A percentile compares a stretch with the other conserved stretches of the same genome.
These are phyloP conservation scores for Jackrogersella minutella DNA, from an alignment of 495 filamentous ascomycete species.

Conservation along the genomic window DNA sequence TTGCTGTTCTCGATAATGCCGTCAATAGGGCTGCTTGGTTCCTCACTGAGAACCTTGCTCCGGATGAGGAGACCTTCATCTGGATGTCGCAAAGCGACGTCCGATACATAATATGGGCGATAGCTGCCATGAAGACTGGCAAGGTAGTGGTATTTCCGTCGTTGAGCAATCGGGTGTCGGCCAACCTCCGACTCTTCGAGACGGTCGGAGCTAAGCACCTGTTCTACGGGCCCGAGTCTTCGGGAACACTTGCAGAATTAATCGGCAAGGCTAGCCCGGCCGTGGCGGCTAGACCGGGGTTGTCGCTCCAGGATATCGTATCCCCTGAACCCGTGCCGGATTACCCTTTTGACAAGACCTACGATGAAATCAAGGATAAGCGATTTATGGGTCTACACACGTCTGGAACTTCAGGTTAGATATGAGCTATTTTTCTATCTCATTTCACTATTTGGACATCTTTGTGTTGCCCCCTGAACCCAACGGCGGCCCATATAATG, in stretches of 20 bases:
- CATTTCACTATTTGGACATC: neutral
- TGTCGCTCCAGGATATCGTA: constrained; percentile 27
- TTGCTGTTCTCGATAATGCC: constrained; percentile 36
- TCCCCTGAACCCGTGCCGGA: constrained; percentile 34
- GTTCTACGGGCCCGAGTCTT: constrained; percentile 35
- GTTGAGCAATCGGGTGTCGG: constrained; percentile 31
- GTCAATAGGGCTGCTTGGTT: constrained; percentile 41
- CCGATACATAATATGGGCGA: constrained; percentile 36
- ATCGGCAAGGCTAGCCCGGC: constrained; percentile 17
- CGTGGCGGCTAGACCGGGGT: constrained; percentile 18
- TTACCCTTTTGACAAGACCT: constrained; percentile 35
- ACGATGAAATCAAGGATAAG: constrained; percentile 36
- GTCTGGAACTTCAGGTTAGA: constrained; percentile 40
- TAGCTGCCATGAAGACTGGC: constrained; percentile 41
- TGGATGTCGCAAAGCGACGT: constrained; percentile 40
- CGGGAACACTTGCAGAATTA: constrained; percentile 27
- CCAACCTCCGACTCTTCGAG: constrained; percentile 36
- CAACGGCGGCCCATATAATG: neutral
- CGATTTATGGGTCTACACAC: constrained; percentile 40
- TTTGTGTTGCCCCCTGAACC: neutral
- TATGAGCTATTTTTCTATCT: constrained; percentile 1
- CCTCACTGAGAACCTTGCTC: constrained; percentile 29
- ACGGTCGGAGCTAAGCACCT: constrained; percentile 31
- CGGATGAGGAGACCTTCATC: constrained; percentile 36
- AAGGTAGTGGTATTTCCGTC: constrained; percentile 40